Evolutionary conservation across 2,329 filamentous ascomycete species (phyloP).

Genomic region (Aspergillus fijiensis): DNA sequence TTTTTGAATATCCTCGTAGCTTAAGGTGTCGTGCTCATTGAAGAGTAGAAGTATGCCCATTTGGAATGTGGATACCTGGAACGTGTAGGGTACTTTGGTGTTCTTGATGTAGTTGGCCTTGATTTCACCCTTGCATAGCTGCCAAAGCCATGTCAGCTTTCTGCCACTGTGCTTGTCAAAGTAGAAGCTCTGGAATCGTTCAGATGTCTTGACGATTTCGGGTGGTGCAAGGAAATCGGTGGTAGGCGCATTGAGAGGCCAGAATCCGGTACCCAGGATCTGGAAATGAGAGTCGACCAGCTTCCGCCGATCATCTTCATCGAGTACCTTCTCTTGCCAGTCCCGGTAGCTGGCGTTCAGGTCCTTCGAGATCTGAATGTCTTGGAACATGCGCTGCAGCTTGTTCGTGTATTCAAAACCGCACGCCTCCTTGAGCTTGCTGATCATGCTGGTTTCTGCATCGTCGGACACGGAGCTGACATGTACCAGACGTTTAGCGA

Average conservation of each 20-base stretch:
- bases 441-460: constrained; percentile 98
- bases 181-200: constrained; percentile 88
- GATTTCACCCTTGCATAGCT: constrained; percentile 95
- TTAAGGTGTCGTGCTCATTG: constrained; percentile 83
- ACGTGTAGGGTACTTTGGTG: constrained; percentile 88
- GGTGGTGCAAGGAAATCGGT: constrained; percentile 86
- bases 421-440: constrained; percentile 96
- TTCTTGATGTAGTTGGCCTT: constrained; percentile 89
- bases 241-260: constrained; percentile 83
- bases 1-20: constrained; percentile 82
- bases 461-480: constrained; percentile 95
- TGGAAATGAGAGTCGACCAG: constrained; percentile 85
- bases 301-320: constrained; percentile 64
- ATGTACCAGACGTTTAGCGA: constrained; percentile 91
- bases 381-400: constrained; percentile 98
- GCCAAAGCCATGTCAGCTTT: constrained; percentile 97
- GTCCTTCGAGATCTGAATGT: constrained; percentile 98
- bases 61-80: constrained; percentile 96
- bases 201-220: constrained; percentile 81
- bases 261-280: constrained; percentile 93
- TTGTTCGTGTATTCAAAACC: constrained; percentile 99
- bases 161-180: constrained; percentile 94
- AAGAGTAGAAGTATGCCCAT: constrained; percentile 95
- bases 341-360: constrained; percentile 87
- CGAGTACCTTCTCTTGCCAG: constrained; percentile 66